These are phyloP conservation scores for Pseudoturritis turrita DNA, from an alignment of 345 rosid species.

Conservation along the genomic window DNA sequence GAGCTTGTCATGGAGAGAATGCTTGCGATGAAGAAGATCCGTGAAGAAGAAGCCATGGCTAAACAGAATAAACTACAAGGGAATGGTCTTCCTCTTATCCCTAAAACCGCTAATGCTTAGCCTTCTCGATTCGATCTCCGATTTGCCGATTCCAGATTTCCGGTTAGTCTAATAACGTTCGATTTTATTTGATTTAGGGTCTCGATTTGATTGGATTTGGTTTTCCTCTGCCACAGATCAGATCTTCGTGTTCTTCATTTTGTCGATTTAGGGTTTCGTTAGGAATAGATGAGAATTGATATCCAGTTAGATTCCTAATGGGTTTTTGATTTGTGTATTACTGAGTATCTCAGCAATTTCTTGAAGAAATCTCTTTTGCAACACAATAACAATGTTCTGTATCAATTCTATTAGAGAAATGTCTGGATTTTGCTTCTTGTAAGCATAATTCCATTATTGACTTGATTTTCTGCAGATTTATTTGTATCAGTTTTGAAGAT, in stretches of 20 bases:
- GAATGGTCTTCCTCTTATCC: slow-evolving; percentile 59
- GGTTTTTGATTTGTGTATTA: neutral
- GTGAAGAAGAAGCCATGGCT: slow-evolving; percentile 61
- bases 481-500: neutral
- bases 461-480: neutral
- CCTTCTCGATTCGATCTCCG: slow-evolving; percentile 8
- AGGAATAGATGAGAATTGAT: neutral
- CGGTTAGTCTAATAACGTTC: slow-evolving; percentile 22
- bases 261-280: slow-evolving; percentile 16
- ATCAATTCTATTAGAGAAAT: neutral
- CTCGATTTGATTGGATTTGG: slow-evolving; percentile 8
- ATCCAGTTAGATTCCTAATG: neutral
- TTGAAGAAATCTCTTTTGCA: neutral
- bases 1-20: slow-evolving; percentile 99
- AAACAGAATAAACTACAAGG: slow-evolving; percentile 46
- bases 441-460: neutral
- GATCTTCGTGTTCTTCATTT: neutral
- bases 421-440: neutral
- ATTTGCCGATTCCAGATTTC: slow-evolving; percentile 5
- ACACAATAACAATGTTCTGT: neutral
- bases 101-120: slow-evolving; percentile 83
- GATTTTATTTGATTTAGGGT: neutral
- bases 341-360: neutral
- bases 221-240: neutral
- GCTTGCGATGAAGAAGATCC: slow-evolving; percentile 99